These are phyloP conservation scores for Sporothrix inflata DNA, from an alignment of 2,329 filamentous ascomycete genomes.

Conservation along the genomic window DNA sequence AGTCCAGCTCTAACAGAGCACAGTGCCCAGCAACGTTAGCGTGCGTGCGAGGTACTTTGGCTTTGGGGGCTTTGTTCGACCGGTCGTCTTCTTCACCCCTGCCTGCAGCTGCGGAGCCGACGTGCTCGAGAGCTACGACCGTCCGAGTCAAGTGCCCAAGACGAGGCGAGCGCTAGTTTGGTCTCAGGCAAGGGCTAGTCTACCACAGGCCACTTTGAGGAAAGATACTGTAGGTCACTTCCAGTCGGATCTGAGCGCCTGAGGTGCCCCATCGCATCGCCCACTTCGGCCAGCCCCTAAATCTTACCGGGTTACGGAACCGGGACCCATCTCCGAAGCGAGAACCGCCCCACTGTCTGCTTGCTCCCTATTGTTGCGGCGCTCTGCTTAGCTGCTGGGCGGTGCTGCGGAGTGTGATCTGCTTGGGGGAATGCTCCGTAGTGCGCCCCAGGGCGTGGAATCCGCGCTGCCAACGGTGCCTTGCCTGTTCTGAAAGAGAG, in stretches of 20 bases:
- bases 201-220: neutral
- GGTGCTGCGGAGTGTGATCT: neutral
- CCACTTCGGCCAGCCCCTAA: neutral
- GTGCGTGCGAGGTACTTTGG: neutral
- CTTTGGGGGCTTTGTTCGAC: neutral
- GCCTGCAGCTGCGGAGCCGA: conserved; percentile 3
- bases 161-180: neutral
- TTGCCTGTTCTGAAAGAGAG: conserved; percentile 1
- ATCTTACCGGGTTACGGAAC: neutral
- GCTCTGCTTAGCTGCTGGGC: neutral
- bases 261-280: neutral
- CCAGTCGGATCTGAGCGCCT: neutral
- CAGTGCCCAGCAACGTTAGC: neutral
- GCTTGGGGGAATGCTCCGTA: neutral
- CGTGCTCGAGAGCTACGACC: neutral
- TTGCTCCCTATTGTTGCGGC: neutral
- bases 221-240: neutral
- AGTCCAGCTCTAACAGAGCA: neutral
- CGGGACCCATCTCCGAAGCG: neutral
- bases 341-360: neutral
- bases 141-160: neutral
- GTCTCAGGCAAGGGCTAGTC: neutral
- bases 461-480: neutral
- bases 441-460: neutral
- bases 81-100: too few relatives aligned